Evolutionary conservation across 805 yeast genomes (phyloP).

Genomic region (Kuraishia hungarica): DNA sequence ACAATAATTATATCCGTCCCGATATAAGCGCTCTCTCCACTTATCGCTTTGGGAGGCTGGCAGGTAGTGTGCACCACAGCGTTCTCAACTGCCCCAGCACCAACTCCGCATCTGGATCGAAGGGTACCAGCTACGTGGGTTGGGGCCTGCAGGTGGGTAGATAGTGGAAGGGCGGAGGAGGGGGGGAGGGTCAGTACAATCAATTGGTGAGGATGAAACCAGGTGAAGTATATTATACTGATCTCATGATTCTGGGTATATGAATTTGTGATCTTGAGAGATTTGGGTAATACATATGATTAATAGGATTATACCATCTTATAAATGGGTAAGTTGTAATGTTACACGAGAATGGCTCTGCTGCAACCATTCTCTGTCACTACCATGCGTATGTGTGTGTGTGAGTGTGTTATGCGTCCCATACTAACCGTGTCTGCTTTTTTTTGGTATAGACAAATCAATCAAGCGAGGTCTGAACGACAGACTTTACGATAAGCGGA

Average conservation of each 20-base stretch:
- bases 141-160: background rate
- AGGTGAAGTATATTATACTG: too few species aligned
- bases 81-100: background rate
- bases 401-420: background rate
- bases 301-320: too few species aligned
- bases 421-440: background rate
- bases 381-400: too few species aligned
- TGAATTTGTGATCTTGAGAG: too few species aligned
- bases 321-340: too few species aligned
- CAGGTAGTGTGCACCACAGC: background rate
- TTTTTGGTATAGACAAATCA: conserved; percentile 37
- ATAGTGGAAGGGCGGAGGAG: background rate
- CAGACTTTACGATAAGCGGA: conserved; percentile 69
- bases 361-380: too few species aligned
- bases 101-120: background rate
- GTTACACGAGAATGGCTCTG: too few species aligned
- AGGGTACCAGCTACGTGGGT: background rate
- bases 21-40: background rate
- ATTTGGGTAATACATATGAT: too few species aligned
- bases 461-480: conserved; percentile 64
- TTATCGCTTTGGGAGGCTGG: background rate
- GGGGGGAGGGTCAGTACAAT: too few species aligned
- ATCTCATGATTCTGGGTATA: too few species aligned
- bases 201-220: too few species aligned
- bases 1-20: background rate